Evolutionary conservation across 371 early-diverging fungal species (phyloP).

Genomic region (Mortierella sp.): DNA sequence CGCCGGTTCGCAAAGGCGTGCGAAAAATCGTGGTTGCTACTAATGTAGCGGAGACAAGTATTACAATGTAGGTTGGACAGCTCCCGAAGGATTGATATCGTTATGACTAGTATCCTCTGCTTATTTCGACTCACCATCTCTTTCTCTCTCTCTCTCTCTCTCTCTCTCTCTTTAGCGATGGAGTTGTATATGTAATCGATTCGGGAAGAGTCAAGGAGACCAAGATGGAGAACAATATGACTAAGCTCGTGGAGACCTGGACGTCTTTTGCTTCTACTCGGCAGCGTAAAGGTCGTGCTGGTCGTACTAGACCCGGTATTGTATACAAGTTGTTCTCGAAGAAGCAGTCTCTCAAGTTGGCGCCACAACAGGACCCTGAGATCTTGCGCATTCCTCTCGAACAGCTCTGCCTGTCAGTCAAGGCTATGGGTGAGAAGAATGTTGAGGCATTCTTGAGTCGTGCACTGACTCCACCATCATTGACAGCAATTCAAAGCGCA

Average conservation of each 20-base stretch:
- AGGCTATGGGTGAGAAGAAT: conserved; percentile 76
- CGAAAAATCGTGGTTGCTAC: conserved; percentile 94
- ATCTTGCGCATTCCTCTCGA: conserved; percentile 85
- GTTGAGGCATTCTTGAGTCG: conserved; percentile 69
- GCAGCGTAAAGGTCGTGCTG: conserved; percentile 95
- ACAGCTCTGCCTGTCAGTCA: conserved; percentile 84
- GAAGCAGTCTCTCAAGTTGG: conserved; percentile 65
- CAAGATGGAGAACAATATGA: conserved; percentile 68
- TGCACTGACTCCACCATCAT: conserved; percentile 84
- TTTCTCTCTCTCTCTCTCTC: background rate
- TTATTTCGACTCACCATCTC: background rate
- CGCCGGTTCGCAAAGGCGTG: conserved; percentile 66
- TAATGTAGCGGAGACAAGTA: conserved; percentile 96
- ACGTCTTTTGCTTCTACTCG: conserved; percentile 83
- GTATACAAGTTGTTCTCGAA: conserved; percentile 79
- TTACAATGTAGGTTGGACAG: conserved; percentile 85
- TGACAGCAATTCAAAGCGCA: conserved; percentile 71
- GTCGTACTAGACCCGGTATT: conserved; percentile 88
- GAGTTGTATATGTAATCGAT: conserved; percentile 96
- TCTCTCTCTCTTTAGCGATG: conserved; percentile 70
- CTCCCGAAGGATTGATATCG: no score
- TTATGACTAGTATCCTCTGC: background rate
- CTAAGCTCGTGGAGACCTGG: conserved; percentile 76
- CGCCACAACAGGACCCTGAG: conserved; percentile 81
- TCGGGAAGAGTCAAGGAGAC: conserved; percentile 90